Conservation (phyloP, 1,139 yeast genomes). For the Hanseniaspora uvarum region DNA sequence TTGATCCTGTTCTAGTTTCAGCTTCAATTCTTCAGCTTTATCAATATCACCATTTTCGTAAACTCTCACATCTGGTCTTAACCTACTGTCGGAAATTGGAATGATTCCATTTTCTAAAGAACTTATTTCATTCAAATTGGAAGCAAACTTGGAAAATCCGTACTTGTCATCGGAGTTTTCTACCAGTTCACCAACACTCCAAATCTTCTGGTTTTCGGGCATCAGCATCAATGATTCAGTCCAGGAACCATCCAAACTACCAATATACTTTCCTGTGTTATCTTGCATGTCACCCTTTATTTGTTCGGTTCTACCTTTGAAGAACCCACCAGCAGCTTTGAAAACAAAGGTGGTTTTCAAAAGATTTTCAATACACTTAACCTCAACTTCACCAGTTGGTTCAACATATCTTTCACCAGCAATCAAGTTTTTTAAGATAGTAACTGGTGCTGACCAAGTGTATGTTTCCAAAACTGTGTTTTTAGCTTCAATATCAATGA, state of each 20-base stretch:
- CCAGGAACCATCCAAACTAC: slow-evolving; percentile 60
- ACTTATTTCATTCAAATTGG: slow-evolving; percentile 70
- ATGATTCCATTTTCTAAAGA: slow-evolving; percentile 50
- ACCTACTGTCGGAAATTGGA: slow-evolving; percentile 82
- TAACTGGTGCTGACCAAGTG: slow-evolving; percentile 73
- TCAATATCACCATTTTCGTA: slow-evolving; percentile 64
- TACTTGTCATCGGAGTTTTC: slow-evolving; percentile 51
- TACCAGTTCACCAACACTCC: slow-evolving; percentile 62
- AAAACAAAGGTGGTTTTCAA: slow-evolving; percentile 59
- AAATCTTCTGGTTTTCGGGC: slow-evolving; percentile 34
- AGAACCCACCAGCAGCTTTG: slow-evolving; percentile 54
- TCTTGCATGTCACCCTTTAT: slow-evolving; percentile 43
- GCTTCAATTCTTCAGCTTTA: slow-evolving; percentile 59
- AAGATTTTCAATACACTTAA: slow-evolving; percentile 56
- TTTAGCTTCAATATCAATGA: slow-evolving; percentile 36
- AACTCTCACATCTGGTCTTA: slow-evolving; percentile 70
- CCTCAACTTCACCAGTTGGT: slow-evolving; percentile 60
- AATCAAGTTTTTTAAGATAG: slow-evolving; percentile 71
- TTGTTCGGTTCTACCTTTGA: slow-evolving; percentile 85
- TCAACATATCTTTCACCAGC: slow-evolving; percentile 96
- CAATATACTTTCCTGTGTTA: slow-evolving; percentile 34
- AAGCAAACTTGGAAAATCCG: slow-evolving; percentile 79
- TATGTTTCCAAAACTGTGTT: slow-evolving; percentile 49
- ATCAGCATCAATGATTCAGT: slow-evolving; percentile 47
- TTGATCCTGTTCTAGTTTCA: slow-evolving; percentile 66